Conservation (phyloP, 1,284 basidiomycete genomes). For the Singerocomus inundabilis region DNA sequence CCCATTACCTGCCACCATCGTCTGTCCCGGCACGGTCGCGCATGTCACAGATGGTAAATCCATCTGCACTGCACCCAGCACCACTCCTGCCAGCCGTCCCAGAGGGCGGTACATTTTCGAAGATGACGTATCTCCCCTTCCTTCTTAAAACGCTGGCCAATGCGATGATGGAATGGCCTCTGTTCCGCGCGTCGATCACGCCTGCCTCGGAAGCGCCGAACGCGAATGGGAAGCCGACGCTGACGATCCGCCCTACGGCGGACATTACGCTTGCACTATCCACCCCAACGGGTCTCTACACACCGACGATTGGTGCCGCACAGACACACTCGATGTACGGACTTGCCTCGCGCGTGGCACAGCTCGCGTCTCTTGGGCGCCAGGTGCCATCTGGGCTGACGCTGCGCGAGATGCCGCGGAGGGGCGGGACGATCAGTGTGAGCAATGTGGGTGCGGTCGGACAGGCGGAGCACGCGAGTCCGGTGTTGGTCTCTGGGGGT, state of each 20-base stretch:
- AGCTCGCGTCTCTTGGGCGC: constrained; percentile 63
- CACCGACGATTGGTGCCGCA: constrained; percentile 73
- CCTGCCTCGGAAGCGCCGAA: constrained; percentile 33
- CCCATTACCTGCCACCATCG: constrained; percentile 45
- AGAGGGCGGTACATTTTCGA: constrained; percentile 52
- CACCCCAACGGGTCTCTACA: constrained; percentile 84
- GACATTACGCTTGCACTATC: constrained; percentile 78
- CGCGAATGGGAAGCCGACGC: constrained; percentile 49
- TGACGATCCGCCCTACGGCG: constrained; percentile 66
- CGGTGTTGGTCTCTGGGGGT: constrained; percentile 84
- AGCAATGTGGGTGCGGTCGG: constrained; percentile 85
- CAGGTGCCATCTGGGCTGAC: constrained; percentile 64
- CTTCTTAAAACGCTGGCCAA: constrained; percentile 83
- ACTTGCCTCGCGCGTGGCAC: constrained; percentile 62
- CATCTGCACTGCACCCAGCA: constrained; percentile 44
- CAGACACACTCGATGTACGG: constrained; percentile 61
- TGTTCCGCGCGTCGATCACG: constrained; percentile 74
- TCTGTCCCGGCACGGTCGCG: constrained; percentile 34
- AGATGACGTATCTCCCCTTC: constrained; percentile 81
- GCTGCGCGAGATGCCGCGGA: constrained; percentile 61
- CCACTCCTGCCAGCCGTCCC: constrained; percentile 42
- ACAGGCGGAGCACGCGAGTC: constrained; percentile 66
- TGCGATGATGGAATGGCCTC: constrained; percentile 81
- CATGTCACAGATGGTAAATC: constrained; percentile 46
- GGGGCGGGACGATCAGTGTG: constrained; percentile 82